phyloP scores from a whole-genome alignment of 768 basidiomycete species.

The Leccinum fibrillosum region DNA sequence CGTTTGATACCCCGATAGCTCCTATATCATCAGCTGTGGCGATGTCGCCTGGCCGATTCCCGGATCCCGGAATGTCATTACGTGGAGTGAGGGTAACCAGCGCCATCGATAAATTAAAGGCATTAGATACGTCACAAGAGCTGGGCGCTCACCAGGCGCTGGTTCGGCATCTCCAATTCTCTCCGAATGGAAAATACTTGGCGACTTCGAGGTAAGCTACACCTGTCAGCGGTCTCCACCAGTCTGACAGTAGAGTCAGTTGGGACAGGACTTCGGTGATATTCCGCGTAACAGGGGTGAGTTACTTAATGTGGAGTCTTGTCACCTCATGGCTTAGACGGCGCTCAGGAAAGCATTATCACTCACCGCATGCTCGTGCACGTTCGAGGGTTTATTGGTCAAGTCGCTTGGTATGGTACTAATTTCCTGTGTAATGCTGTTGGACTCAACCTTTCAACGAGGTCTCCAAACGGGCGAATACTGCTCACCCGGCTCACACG shows the following conservation, averaged over 20 bases:
- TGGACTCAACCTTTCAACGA: conserved; percentile 19
- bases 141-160: conserved; percentile 46
- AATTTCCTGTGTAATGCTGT: not conserved
- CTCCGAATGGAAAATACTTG: conserved; percentile 50
- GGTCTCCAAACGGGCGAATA: conserved; percentile 46
- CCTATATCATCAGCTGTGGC: conserved; percentile 17
- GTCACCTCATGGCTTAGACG: conserved; percentile 13
- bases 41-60: conserved; percentile 31
- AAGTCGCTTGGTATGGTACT: conserved; percentile 46
- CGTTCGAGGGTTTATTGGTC: conserved; percentile 50
- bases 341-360: conserved; percentile 37
- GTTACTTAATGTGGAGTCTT: conserved; percentile 16
- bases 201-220: conserved; percentile 47
- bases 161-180: conserved; percentile 53
- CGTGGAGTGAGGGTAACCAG: conserved; percentile 39
- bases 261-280: conserved; percentile 53
- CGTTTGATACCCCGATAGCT: conserved; percentile 25
- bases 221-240: not conserved
- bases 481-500: conserved; percentile 48
- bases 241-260: conserved; percentile 25
- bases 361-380: conserved; percentile 50
- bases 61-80: conserved; percentile 34
- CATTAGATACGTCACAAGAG: conserved; percentile 39
- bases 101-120: conserved; percentile 41
- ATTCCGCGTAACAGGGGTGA: conserved; percentile 46